Percentiles rank a stretch among this genome's conserved stretches.
These are phyloP conservation scores for Colletotrichum tropicicola DNA, from an alignment of 2,329 filamentous ascomycete genomes.

Conservation along the genomic window DNA sequence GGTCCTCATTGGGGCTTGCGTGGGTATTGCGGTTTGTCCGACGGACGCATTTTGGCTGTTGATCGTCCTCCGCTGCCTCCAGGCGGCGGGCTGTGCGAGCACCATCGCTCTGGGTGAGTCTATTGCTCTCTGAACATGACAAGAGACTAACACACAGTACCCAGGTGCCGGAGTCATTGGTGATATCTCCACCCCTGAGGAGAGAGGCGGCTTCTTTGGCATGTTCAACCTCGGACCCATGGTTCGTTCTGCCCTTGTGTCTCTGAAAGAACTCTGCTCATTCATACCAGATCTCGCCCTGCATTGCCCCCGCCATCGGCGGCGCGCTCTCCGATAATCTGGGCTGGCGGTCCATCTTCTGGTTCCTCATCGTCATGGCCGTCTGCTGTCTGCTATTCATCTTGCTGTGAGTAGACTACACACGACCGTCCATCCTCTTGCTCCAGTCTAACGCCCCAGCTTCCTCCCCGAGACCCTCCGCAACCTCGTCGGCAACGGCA, in stretches of 20 bases:
- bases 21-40: constrained; percentile 43
- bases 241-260: not conserved
- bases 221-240: constrained; percentile 44
- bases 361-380: constrained; percentile 59
- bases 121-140: too few species aligned
- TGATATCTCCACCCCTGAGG: constrained; percentile 41
- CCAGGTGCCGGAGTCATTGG: constrained; percentile 42
- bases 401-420: constrained; percentile 26
- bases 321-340: constrained; percentile 55
- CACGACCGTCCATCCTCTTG: too few species aligned
- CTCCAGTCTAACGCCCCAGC: not conserved
- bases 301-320: constrained; percentile 59
- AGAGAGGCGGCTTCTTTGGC: constrained; percentile 44
- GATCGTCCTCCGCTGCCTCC: constrained; percentile 40
- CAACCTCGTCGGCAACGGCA: constrained; percentile 39
- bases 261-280: not conserved
- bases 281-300: constrained; percentile 46
- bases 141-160: not conserved
- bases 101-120: constrained; percentile 39
- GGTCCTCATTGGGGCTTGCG: constrained; percentile 41
- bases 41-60: constrained; percentile 42
- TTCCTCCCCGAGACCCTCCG: constrained; percentile 43
- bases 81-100: constrained; percentile 44
- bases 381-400: constrained; percentile 46
- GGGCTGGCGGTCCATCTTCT: constrained; percentile 62